These are phyloP conservation scores for Cladosporium sp. DNA, from an alignment of 2,329 filamentous ascomycete species.

Conservation along the genomic window DNA sequence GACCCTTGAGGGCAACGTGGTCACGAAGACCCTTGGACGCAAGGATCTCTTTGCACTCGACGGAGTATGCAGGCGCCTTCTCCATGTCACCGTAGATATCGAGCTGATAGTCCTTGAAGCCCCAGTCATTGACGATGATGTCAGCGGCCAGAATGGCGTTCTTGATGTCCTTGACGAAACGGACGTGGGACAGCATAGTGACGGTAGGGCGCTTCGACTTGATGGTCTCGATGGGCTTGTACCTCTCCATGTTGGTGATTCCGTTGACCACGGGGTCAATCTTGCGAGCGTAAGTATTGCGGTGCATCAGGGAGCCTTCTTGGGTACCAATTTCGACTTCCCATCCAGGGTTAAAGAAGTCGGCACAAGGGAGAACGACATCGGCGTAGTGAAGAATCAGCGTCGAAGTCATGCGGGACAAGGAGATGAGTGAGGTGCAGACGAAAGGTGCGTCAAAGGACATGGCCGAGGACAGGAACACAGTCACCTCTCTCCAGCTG, in stretches of 20 bases:
- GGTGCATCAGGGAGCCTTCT: slow-evolving; percentile 48
- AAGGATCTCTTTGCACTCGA: slow-evolving; percentile 50
- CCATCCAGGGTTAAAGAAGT: slow-evolving; percentile 57
- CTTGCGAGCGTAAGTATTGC: slow-evolving; percentile 50
- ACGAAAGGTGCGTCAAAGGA: slow-evolving; percentile 20
- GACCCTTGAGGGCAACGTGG: slow-evolving; percentile 46
- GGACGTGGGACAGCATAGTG: slow-evolving; percentile 56
- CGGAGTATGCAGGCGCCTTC: slow-evolving; percentile 53
- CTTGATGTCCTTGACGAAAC: slow-evolving; percentile 56
- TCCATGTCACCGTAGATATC: slow-evolving; percentile 58
- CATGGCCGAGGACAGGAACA: slow-evolving; percentile 17
- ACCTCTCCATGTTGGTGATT: slow-evolving; percentile 56
- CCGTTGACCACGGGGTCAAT: slow-evolving; percentile 59
- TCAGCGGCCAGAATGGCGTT: slow-evolving; percentile 56
- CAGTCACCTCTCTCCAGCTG: slow-evolving; percentile 57
- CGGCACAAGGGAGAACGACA: slow-evolving; percentile 53
- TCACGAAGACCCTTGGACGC: slow-evolving; percentile 44
- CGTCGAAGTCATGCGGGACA: slow-evolving; percentile 21
- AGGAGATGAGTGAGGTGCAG: slow-evolving; percentile 20
- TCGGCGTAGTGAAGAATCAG: slow-evolving; percentile 44
- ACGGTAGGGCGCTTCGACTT: slow-evolving; percentile 51
- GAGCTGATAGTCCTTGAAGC: slow-evolving; percentile 55
- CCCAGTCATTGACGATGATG: slow-evolving; percentile 58
- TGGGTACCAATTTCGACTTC: slow-evolving; percentile 55
- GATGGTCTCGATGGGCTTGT: slow-evolving; percentile 52